Base-by-base conservation (phyloP, 345 rosid species). In the Acer negundo region DNA sequence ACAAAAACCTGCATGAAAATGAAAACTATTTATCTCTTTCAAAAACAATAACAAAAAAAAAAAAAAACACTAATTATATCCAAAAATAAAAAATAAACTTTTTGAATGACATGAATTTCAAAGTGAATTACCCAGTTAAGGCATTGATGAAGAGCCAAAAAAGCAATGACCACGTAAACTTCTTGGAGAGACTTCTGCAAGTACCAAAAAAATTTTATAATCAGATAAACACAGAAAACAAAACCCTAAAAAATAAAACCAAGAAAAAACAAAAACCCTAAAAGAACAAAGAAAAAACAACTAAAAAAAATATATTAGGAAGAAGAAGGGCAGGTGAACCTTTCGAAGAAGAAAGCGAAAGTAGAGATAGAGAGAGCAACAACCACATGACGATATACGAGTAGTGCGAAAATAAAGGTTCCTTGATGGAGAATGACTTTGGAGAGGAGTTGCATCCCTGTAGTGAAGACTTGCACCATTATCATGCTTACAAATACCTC, bases 321-420 rank as follows among this genome's bases (percentile, higher is more conserved):
- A 8, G 42, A 40, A 44, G 49, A 63, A 53, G 23, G n/a, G 6
- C 17, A 49, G 49, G 10, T 5, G 35, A 31, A 31, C 89, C 91
- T 84, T 82, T 88, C 89, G 3, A 80, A 69, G 74, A 69, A 80
- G 65, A 86, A 75, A 72, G 88, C 91, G 8, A 86, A 82, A 4
- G 91, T 88, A 46, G 86, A 88, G n/a, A 88, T 77, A 46, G 82
- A 81, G 46, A 82, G 49, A 10, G 86, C 83, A 2, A 88, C 91
- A 28, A 88, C 85, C 16, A 88, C 65, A 70, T 88, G 88, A 6
- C 89, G 83, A 59, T 88, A 88, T 8, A 89, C 51, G 82, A 85
- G 76, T 58, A 88, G 75, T 1, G 91, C 87, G 10, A 86, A 82
- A 26, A 88, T 82, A 19, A 85, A 86, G 24, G 81, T 80, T 5